Conservation (phyloP, 768 basidiomycete species). For the Suillus ampliporus region DNA sequence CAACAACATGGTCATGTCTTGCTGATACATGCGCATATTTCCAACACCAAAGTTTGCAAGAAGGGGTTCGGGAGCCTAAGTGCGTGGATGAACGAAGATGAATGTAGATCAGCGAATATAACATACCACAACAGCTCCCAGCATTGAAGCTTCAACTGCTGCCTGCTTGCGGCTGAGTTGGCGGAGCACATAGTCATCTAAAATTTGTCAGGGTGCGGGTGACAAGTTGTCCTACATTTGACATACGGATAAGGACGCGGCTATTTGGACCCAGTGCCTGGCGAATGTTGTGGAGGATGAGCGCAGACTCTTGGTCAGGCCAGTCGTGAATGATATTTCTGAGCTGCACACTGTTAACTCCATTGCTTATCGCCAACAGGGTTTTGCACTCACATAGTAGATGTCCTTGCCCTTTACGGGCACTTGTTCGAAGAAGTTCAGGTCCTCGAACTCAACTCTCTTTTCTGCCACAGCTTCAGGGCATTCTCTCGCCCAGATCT, state of each 20-base stretch:
- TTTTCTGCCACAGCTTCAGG: slow-evolving; percentile 31
- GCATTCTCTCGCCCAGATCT: slow-evolving; percentile 31
- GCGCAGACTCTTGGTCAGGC: slow-evolving; percentile 32
- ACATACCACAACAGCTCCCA: slow-evolving; percentile 21
- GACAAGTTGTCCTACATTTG: neutral
- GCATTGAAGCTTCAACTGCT: slow-evolving; percentile 16
- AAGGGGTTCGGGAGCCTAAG: slow-evolving; percentile 40
- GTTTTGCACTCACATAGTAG: slow-evolving; percentile 36
- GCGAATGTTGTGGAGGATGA: slow-evolving; percentile 36
- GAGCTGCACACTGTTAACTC: slow-evolving; percentile 14
- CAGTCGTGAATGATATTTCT: slow-evolving; percentile 38
- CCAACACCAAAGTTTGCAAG: slow-evolving; percentile 41
- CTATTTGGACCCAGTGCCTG: slow-evolving; percentile 35
- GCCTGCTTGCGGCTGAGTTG: slow-evolving; percentile 23
- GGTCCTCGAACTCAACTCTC: slow-evolving; percentile 33
- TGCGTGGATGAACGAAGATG: slow-evolving; percentile 3
- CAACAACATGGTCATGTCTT: slow-evolving; percentile 38
- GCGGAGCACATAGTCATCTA: slow-evolving; percentile 32
- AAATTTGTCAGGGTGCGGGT: neutral
- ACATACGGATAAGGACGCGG: slow-evolving; percentile 40
- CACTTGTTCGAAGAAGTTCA: slow-evolving; percentile 37
- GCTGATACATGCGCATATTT: slow-evolving; percentile 32
- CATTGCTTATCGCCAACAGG: neutral
- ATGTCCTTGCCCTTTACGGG: slow-evolving; percentile 33
- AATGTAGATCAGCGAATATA: neutral